Base-by-base conservation (phyloP, 1,284 basidiomycete species). In the Meripilus lineatus region DNA sequence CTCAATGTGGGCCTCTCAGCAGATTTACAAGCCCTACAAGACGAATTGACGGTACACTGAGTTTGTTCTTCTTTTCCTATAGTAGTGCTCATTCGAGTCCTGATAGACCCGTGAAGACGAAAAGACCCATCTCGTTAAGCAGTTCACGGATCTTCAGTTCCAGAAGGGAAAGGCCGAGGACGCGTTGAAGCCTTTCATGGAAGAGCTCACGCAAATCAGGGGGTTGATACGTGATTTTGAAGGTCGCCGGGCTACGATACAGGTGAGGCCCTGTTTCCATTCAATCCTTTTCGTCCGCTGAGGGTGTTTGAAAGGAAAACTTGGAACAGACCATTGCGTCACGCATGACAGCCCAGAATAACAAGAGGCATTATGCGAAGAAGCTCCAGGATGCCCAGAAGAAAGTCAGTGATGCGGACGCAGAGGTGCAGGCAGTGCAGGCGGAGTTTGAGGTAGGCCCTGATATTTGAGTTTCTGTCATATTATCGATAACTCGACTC, bases 1-100 rank as follows among this genome's bases (percentile, higher is more conserved):
- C 73, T 79, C 17, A 83, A 84, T 45, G 83, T 89, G 38, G 84
- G 85, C 24, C 69, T 86, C 54, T 88, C 91, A 1, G 78, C 77
- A 13, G 81, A 80, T 54, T 73, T 93, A 14, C 72, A 78, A 18
- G 79, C 75, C 4, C 68, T 93, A 18, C 74, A 87, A 49, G 73
- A 70, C 43, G 70, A 77, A 32, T 77, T 72, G 56, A 59, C 67
- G 46, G 80, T 78, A 44, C 14, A 64, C 58, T 1, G 38, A 8
- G 35, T 37, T 20, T 41, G 15, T 35, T n/a, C n/a, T n/a, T n/a
- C n/a, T n/a, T n/a, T n/a, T n/a, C n/a, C n/a, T n/a, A n/a, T n/a
- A n/a, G n/a, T n/a, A n/a, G n/a, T n/a, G n/a, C n/a, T n/a, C n/a
- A n/a, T n/a, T n/a, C n/a, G n/a, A n/a, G n/a, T n/a, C n/a, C n/a